Percentiles rank a stretch among this genome's conserved stretches.
Conservation (phyloP, 2,329 filamentous ascomycete species). For the Leptographium procerum region DNA sequence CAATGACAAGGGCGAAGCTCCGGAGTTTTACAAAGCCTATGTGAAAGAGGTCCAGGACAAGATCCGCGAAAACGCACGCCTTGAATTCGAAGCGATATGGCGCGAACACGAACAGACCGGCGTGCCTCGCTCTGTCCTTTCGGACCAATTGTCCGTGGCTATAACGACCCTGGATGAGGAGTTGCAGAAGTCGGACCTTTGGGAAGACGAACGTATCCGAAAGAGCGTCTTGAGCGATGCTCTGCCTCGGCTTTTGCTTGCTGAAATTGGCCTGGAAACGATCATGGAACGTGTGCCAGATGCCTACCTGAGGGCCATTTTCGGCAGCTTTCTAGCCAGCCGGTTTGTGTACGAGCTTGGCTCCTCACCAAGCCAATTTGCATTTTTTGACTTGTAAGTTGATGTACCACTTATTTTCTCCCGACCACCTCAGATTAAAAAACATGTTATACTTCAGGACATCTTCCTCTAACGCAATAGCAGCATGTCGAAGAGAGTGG, state of each 20-base stretch:
- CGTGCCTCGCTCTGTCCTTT: slow-evolving; percentile 70
- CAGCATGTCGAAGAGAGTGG: slow-evolving; percentile 56
- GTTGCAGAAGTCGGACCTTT: slow-evolving; percentile 83
- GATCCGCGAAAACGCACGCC: slow-evolving; percentile 79
- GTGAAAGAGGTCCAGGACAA: slow-evolving; percentile 84
- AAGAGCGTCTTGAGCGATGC: slow-evolving; percentile 72
- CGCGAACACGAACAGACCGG: slow-evolving; percentile 79
- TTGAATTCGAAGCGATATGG: slow-evolving; percentile 99
- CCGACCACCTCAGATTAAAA: not conserved
- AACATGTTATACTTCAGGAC: not conserved
- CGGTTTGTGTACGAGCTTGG: slow-evolving; percentile 96
- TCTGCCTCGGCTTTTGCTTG: slow-evolving; percentile 68
- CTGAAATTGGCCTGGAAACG: slow-evolving; percentile 84
- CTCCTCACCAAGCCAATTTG: slow-evolving; percentile 86
- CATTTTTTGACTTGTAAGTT: slow-evolving; percentile 95
- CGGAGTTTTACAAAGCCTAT: slow-evolving; percentile 86
- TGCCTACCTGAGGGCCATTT: slow-evolving; percentile 85
- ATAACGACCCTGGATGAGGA: slow-evolving; percentile 98
- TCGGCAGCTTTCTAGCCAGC: slow-evolving; percentile 88
- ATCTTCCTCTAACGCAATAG: not conserved
- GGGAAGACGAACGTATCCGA: slow-evolving; percentile 71
- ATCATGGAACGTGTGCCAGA: slow-evolving; percentile 83
- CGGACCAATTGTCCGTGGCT: slow-evolving; percentile 78
- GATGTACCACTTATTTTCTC: no score
- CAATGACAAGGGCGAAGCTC: slow-evolving; percentile 56